A percentile compares a stretch with the other conserved stretches of the same genome.
phyloP scores from a whole-genome alignment of 495 filamentous ascomycete genomes.

The Penicillium waksmanii region DNA sequence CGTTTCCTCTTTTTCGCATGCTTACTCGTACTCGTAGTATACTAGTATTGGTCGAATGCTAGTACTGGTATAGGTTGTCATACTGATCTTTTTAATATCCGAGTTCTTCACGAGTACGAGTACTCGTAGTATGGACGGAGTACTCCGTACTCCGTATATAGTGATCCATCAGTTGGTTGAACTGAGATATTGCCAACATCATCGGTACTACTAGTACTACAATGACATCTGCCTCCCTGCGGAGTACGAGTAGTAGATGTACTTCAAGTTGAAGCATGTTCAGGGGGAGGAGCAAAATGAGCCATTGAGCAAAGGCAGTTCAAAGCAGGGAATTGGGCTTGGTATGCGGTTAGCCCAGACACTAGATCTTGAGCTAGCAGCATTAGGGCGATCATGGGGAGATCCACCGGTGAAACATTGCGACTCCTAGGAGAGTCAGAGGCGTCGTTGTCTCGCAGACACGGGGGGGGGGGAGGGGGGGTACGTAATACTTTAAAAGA shows the following conservation, averaged over 20 bases:
- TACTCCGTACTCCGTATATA: neutral
- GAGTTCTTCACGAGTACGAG: too few species aligned
- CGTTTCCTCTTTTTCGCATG: too few species aligned
- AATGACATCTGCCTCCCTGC: too few species aligned
- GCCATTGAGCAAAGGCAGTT: neutral
- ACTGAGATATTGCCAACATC: too few species aligned
- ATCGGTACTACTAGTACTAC: too few species aligned
- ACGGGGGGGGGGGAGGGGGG: too few species aligned
- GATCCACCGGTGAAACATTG: constrained; percentile 36
- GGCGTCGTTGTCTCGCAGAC: constrained; percentile 11
- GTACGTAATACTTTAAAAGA: constrained; percentile 28
- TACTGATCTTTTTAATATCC: neutral
- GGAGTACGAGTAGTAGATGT: too few species aligned
- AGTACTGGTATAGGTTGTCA: too few species aligned
- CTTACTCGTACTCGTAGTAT: too few species aligned
- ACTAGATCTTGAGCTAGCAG: constrained; percentile 26
- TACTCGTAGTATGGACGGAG: neutral
- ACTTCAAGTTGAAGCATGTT: neutral
- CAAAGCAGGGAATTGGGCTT: constrained; percentile 10
- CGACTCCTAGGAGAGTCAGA: constrained; percentile 17
- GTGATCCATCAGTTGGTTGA: too few species aligned
- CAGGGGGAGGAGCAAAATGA: neutral
- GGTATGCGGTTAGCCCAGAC: constrained; percentile 18
- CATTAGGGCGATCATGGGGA: constrained; percentile 26
- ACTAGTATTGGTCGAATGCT: too few species aligned